Conservation (phyloP, 257 asterid species). For the Verbascum thapsus region DNA sequence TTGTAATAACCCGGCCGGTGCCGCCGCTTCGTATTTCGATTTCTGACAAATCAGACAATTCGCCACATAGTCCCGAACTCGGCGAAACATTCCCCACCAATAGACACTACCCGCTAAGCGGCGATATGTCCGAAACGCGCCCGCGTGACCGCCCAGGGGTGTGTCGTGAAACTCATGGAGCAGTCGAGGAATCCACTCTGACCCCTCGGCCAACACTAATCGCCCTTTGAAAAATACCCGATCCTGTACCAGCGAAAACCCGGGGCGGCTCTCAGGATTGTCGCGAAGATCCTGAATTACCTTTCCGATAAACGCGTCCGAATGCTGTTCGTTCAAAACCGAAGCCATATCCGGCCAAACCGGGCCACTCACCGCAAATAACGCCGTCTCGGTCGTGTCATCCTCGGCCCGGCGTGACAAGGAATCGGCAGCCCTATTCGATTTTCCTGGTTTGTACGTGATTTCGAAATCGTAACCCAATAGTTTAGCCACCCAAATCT, state of each 20-base stretch:
- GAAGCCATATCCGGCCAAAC: too few species aligned
- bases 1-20: not conserved
- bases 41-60: not conserved
- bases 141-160: not conserved
- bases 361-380: too few species aligned
- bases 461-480: too few species aligned
- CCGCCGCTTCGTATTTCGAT: not conserved
- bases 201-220: not conserved
- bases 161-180: not conserved
- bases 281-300: too few species aligned
- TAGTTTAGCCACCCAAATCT: too few species aligned
- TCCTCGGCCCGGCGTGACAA: too few species aligned
- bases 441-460: too few species aligned
- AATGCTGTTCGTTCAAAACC: too few species aligned
- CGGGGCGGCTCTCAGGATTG: too few species aligned
- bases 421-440: too few species aligned
- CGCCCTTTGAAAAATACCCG: not conserved
- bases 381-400: too few species aligned
- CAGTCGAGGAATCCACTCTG: not conserved
- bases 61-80: not conserved
- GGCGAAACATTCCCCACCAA: not conserved
- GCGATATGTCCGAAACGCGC: not conserved
- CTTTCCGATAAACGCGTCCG: too few species aligned
- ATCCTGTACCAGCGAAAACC: not conserved
- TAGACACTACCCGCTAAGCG: not conserved